These are phyloP conservation scores for Fraxinus paxiana DNA, from an alignment of 305 asterid genomes.

Conservation along the genomic window DNA sequence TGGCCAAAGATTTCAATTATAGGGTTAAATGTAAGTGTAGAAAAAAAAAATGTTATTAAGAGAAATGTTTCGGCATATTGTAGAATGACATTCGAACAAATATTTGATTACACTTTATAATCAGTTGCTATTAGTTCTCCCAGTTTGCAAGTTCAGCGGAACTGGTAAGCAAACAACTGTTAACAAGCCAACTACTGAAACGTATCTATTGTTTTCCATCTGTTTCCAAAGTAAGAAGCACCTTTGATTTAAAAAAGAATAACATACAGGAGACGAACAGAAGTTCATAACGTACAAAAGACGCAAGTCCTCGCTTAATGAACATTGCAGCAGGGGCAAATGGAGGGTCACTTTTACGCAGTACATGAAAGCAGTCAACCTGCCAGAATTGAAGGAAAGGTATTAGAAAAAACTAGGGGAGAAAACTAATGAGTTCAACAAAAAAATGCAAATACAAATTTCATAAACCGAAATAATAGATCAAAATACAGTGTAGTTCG, in stretches of 20 bases:
- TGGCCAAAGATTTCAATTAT: background rate
- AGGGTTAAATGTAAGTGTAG: background rate
- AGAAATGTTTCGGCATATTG: background rate
- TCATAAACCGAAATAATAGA: background rate
- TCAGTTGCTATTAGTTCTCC: background rate
- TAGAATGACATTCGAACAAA: background rate
- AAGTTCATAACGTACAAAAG: constrained; percentile 61
- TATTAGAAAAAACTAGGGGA: constrained; percentile 9
- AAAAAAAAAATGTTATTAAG: background rate
- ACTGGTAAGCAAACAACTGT: background rate
- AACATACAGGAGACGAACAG: constrained; percentile 2
- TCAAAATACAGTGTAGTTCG: background rate
- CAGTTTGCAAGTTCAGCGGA: constrained; percentile 1
- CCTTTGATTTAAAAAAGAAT: background rate
- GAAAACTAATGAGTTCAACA: constrained; percentile 8
- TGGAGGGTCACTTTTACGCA: constrained; percentile 94
- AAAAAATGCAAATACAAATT: background rate
- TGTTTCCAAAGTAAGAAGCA: background rate
- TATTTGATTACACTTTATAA: background rate
- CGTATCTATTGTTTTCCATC: background rate
- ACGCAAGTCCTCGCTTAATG: constrained; percentile 80
- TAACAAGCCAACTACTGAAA: background rate
- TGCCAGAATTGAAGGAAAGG: constrained; percentile 36
- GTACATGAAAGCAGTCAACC: constrained; percentile 93
- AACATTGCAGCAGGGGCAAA: constrained; percentile 75